Base-by-base conservation (phyloP, 2,329 filamentous ascomycete species). In the Pyrenochaeta sp. region DNA sequence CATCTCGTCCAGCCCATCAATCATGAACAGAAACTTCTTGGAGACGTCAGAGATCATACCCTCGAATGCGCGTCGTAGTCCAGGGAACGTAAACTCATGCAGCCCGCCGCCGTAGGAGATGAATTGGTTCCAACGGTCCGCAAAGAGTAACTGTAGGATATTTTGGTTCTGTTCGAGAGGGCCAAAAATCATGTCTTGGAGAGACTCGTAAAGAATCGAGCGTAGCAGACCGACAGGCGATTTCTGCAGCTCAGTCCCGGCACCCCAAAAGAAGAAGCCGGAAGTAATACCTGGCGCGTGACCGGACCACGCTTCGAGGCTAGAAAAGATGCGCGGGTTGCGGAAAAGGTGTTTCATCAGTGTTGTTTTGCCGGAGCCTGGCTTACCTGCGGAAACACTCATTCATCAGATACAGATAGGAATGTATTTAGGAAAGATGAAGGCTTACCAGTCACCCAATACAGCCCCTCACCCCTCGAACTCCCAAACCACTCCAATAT, bases 361-460 rank as follows among this genome's bases (percentile, higher is more conserved):
- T 0, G 80, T 82, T 0, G 80, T 82, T 58, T 84, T 84, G 0
- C 82, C 82, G 0, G 79, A 79, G 0, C 82, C 82, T 2, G 81
- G 77, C 34, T 82, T 69, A 12, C 72, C 67, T 69, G 32, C 22
- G 7, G 15, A 19, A 8, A n/a, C 36, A 19, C 36, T 39, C 36
- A 13, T 39, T 8, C 36, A 39, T 39, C 36, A 39, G 36, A 39
- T n/a, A 19, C n/a, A 5, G 13, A 39, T 39, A n/a, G 36, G 15
- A 13, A 28, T 24, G 45, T 5, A 25, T 22, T 45, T 22, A 25
- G 3, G 7, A 46, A 15, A 10, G 40, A 24, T 28, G 22, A 39
- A 37, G 27, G 56, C 53, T 48, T 54, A 67, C 67, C 72, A n/a
- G 69, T 72, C 13, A 75, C 52, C 72, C 70, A 75, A 45, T 72